Evolutionary conservation across 1,284 basidiomycete species (phyloP).

Genomic region (Trichosporon sp.): DNA sequence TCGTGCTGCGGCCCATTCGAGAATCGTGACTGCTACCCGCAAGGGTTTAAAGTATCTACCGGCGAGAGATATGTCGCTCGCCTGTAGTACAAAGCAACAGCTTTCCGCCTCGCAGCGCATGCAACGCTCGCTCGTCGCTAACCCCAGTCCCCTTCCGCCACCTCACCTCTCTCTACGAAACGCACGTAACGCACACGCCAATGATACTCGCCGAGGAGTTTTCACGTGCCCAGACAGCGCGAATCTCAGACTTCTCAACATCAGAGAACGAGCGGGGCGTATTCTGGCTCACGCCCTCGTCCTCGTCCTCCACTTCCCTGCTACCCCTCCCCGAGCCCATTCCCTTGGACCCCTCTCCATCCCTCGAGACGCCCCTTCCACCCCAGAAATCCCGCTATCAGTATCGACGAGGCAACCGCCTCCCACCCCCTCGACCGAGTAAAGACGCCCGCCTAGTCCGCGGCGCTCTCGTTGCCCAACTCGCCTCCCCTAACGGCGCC

Average conservation of each 20-base stretch:
- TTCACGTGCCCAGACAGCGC: constrained; percentile 53
- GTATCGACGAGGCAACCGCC: constrained; percentile 12
- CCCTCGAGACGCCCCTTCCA: background rate
- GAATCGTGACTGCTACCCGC: no score
- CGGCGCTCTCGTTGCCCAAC: constrained; percentile 55
- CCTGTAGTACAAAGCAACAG: no score
- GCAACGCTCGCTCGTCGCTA: background rate
- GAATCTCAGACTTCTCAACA: constrained; percentile 56
- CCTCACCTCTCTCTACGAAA: constrained; percentile 55
- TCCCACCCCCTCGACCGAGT: constrained; percentile 32
- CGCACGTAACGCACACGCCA: constrained; percentile 57
- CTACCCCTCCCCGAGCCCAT: background rate
- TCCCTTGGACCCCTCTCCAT: background rate
- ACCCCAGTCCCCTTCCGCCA: constrained; percentile 54
- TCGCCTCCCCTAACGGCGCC: constrained; percentile 53
- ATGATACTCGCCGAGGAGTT: constrained; percentile 59
- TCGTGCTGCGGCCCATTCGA: no score
- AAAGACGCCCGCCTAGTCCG: constrained; percentile 43
- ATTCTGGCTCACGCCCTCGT: constrained; percentile 48
- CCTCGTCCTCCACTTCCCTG: background rate
- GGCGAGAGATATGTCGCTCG: no score
- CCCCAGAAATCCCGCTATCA: background rate
- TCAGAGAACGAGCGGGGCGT: constrained; percentile 52
- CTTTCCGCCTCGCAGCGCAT: no score
- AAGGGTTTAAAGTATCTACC: no score